Conservation (phyloP, 2,329 filamentous ascomycete genomes). For the Thyridium curvatum region DNA sequence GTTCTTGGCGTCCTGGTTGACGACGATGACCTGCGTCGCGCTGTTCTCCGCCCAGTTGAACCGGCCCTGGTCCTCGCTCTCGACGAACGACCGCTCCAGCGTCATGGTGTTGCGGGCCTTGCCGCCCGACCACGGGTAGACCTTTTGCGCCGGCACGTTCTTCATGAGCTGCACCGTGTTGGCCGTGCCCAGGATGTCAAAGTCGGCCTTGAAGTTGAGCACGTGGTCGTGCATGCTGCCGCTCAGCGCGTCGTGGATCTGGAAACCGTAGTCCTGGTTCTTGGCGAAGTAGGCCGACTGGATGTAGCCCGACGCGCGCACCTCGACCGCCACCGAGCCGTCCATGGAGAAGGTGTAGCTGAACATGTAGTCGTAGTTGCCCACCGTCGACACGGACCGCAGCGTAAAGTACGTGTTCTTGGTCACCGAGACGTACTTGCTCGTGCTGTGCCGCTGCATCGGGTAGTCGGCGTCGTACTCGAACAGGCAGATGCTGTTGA, state of each 20-base stretch:
- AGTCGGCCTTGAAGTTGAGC: slow-evolving; percentile 47
- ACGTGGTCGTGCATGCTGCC: slow-evolving; percentile 51
- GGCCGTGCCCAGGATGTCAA: slow-evolving; percentile 40
- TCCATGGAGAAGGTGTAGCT: slow-evolving; percentile 45
- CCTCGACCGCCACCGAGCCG: slow-evolving; percentile 43
- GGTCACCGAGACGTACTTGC: slow-evolving; percentile 32
- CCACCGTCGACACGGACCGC: slow-evolving; percentile 40
- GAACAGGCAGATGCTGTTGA: slow-evolving; percentile 49
- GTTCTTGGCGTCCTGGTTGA: slow-evolving; percentile 44
- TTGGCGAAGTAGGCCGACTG: slow-evolving; percentile 38
- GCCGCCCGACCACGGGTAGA: slow-evolving; percentile 43
- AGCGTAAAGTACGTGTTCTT: slow-evolving; percentile 42
- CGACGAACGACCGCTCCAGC: slow-evolving; percentile 32
- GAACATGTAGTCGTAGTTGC: slow-evolving; percentile 49
- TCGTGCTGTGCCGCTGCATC: slow-evolving; percentile 39
- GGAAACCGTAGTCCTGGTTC: slow-evolving; percentile 40
- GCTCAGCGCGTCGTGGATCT: slow-evolving; percentile 39
- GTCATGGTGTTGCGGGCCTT: slow-evolving; percentile 45
- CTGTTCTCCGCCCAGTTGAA: slow-evolving; percentile 43
- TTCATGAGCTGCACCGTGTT: slow-evolving; percentile 35
- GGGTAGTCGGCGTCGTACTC: slow-evolving; percentile 43
- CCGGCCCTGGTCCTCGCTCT: slow-evolving; percentile 33
- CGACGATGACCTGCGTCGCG: slow-evolving; percentile 38
- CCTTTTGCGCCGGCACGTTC: slow-evolving; percentile 21
- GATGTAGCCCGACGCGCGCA: slow-evolving; percentile 48